Evolutionary conservation across 106 monocot genomes (phyloP), one percentile per base, ranked within the genome.

Genomic region (Vanilla planifolia): DNA sequence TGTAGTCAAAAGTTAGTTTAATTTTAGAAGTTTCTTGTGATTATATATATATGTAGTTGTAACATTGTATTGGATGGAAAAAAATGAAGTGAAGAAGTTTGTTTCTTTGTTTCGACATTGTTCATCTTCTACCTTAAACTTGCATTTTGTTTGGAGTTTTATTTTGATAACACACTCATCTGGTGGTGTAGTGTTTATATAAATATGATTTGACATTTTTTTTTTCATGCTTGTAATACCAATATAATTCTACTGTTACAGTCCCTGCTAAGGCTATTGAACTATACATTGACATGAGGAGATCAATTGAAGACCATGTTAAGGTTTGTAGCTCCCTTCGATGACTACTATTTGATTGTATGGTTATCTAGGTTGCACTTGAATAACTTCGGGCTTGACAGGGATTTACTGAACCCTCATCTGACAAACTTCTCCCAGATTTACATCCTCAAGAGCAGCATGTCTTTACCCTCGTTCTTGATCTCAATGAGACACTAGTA

Each of bases 371-470:
- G 32, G 11, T 8, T 11, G 61, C 15, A 55, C 52, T 46, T 57
- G 56, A 26, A 57, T 23, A 24, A 69, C 2, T 30, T 35, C 8
- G 70, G 20, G 42, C 35, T 62, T 43, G 58, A 36, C 57, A 96
- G 96, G 87, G 81, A 15, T 96, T 87, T 73, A 77, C 81, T 14
- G 96, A 91, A 43, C 96, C 96, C 56, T 81, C 78, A 36, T 96
- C 96, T 24, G 96, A 91, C n/a, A 96, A 96, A 43, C 91, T 96
- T 74, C 96, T 96, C 73, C 96, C 96, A 51, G 96, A 96, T 63
- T 67, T 91, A 59, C 79, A 76, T 81, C 96, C 96, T 72, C 84
- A 87, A 68, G 96, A 96, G 57, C 91, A 91, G 55, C 91, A 91
- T 66, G 96, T 91, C 32, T 88, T 84, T 51, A 96, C 96, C 48